A percentile compares a stretch with the other conserved stretches of the same genome.
phyloP scores from a whole-genome alignment of 225 moss, liverwort and hornwort species.

The Ulota crispa region DNA sequence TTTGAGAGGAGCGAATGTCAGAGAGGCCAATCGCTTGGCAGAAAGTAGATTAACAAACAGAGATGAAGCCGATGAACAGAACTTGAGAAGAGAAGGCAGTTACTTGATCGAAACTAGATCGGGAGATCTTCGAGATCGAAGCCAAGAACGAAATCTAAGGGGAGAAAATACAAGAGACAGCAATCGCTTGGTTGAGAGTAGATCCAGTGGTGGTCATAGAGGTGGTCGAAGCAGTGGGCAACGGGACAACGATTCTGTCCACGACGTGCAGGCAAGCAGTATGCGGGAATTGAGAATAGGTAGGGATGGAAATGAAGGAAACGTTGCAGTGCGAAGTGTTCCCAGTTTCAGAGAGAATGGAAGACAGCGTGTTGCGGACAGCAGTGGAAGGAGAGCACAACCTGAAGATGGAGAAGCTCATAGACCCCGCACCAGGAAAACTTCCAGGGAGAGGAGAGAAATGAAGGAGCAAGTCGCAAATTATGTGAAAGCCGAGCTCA shows the following conservation, averaged over 20 bases:
- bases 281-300: constrained; percentile 34
- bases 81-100: constrained; percentile 33
- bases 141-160: constrained; percentile 22
- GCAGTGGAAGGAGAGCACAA: constrained; percentile 31
- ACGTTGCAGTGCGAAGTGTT: constrained; percentile 17
- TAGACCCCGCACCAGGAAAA: constrained; percentile 28
- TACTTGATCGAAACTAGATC: constrained; percentile 33
- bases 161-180: constrained; percentile 37
- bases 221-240: constrained; percentile 45
- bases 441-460: constrained; percentile 53
- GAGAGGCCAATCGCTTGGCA: constrained; percentile 42
- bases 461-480: constrained; percentile 72
- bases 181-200: constrained; percentile 34
- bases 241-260: constrained; percentile 39
- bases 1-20: constrained; percentile 25
- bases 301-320: constrained; percentile 35
- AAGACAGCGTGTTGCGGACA: constrained; percentile 25
- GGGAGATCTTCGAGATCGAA: constrained; percentile 35
- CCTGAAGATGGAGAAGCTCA: constrained; percentile 24
- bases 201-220: constrained; percentile 35
- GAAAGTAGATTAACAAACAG: constrained; percentile 35
- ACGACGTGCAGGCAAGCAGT: constrained; percentile 28
- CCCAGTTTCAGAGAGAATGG: constrained; percentile 40
- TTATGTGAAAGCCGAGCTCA: constrained; percentile 67
- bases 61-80: constrained; percentile 25